phyloP scores from a whole-genome alignment of 2,329 filamentous ascomycete genomes.

The Colletotrichum euphorbiae region DNA sequence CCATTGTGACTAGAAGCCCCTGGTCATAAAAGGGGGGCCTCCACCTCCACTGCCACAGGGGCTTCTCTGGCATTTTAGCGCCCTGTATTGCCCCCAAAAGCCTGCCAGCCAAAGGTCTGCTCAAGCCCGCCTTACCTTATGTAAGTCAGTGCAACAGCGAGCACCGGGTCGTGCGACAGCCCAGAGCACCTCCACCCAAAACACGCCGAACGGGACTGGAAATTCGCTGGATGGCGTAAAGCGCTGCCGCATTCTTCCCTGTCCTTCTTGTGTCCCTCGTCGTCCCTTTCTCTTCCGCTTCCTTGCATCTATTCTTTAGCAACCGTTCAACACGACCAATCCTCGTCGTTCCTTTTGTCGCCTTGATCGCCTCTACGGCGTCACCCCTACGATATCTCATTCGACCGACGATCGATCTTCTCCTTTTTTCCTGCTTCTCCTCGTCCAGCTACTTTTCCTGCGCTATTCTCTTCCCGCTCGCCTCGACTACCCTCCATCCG shows the following conservation, averaged over 20 bases:
- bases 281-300: slow-evolving; percentile 18
- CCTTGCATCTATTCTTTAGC: slow-evolving; percentile 28
- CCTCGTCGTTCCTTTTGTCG: slow-evolving; percentile 32
- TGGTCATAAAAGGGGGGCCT: not conserved
- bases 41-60: slow-evolving; percentile 22
- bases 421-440: slow-evolving; percentile 34
- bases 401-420: slow-evolving; percentile 23
- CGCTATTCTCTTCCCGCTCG: slow-evolving; percentile 21
- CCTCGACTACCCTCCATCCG: not conserved
- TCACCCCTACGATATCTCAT: slow-evolving; percentile 16
- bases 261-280: slow-evolving; percentile 11
- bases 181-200: not conserved
- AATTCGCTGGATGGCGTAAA: not conserved
- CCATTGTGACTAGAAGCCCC: not conserved
- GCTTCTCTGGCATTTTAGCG: slow-evolving; percentile 3
- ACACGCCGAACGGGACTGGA: slow-evolving; percentile 2
- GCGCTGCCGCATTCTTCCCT: not conserved
- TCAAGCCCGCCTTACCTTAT: not conserved
- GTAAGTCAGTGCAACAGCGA: not conserved
- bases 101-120: not conserved
- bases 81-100: not conserved
- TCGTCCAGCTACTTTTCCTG: not conserved
- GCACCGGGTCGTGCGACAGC: not conserved
- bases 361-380: not conserved
- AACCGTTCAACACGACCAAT: slow-evolving; percentile 9